A percentile compares a stretch with the other conserved stretches of the same genome.
phyloP scores from a whole-genome alignment of 1,139 yeast genomes.

The Hanseniaspora gamundiae region DNA sequence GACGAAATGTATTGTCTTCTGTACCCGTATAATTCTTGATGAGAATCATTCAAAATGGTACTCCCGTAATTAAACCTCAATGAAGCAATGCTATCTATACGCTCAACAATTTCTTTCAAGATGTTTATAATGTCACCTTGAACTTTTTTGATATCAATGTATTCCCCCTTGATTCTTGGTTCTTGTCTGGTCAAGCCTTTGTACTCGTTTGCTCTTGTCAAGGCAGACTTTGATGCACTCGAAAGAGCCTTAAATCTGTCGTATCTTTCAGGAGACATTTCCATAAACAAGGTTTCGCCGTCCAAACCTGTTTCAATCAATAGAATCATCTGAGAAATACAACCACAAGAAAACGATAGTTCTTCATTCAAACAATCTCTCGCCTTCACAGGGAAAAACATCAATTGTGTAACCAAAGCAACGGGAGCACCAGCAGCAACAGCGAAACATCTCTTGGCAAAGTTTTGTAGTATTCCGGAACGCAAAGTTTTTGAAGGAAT shows the following conservation, averaged over 20 bases:
- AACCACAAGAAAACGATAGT: slow-evolving; percentile 29
- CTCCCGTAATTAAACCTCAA: slow-evolving; percentile 34
- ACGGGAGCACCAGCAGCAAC: slow-evolving; percentile 38
- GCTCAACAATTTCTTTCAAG: slow-evolving; percentile 35
- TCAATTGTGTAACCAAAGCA: slow-evolving; percentile 33
- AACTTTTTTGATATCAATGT: slow-evolving; percentile 28
- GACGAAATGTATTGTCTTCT: slow-evolving; percentile 35
- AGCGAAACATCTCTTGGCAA: slow-evolving; percentile 38
- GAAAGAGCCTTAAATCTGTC: slow-evolving; percentile 23
- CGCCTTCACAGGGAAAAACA: slow-evolving; percentile 36
- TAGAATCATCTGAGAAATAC: slow-evolving; percentile 29
- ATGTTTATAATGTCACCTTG: slow-evolving; percentile 35
- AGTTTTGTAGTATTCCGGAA: slow-evolving; percentile 32
- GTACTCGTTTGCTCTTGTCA: slow-evolving; percentile 31
- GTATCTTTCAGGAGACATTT: slow-evolving; percentile 21
- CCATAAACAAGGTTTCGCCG: slow-evolving; percentile 22
- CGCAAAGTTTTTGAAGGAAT: slow-evolving; percentile 28
- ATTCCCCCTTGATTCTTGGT: slow-evolving; percentile 37
- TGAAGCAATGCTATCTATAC: slow-evolving; percentile 34
- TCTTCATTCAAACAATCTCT: slow-evolving; percentile 32
- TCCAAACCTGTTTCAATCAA: slow-evolving; percentile 32
- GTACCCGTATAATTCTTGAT: slow-evolving; percentile 30
- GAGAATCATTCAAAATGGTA: slow-evolving; percentile 34
- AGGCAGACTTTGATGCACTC: slow-evolving; percentile 28
- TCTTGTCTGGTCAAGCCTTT: slow-evolving; percentile 33